Percentiles rank a stretch among this genome's conserved stretches.
Conservation (phyloP, 106 monocot species). For the Cymbidium sinense region DNA sequence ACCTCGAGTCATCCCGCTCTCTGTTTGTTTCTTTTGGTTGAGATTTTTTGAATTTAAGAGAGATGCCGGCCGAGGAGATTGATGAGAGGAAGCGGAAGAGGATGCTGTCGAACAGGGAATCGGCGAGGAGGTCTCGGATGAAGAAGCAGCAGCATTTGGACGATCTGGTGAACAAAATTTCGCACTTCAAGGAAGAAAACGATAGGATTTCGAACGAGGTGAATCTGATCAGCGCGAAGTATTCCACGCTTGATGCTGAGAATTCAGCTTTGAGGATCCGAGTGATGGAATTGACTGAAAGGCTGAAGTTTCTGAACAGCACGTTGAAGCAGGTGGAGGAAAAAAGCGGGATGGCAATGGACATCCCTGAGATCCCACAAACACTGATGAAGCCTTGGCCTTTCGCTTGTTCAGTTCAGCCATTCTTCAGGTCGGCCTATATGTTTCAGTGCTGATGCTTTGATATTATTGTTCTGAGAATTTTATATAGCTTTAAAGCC, state of each 20-base stretch:
- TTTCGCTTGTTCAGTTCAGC: slow-evolving; percentile 14
- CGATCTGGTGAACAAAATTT: slow-evolving; percentile 35
- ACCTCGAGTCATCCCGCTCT: background rate
- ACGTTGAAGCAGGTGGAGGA: slow-evolving; percentile 47
- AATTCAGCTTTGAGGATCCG: slow-evolving; percentile 47
- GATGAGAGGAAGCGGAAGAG: slow-evolving; percentile 66
- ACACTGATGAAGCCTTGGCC: slow-evolving; percentile 38
- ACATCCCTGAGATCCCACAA: slow-evolving; percentile 38
- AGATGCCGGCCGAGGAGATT: slow-evolving; percentile 26
- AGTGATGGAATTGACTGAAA: slow-evolving; percentile 42
- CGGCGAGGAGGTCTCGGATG: slow-evolving; percentile 68
- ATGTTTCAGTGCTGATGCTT: slow-evolving; percentile 16
- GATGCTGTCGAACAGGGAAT: slow-evolving; percentile 84
- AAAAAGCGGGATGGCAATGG: slow-evolving; percentile 45
- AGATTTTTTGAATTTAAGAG: background rate
- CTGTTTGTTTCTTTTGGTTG: background rate
- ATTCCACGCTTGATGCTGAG: slow-evolving; percentile 26
- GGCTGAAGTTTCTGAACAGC: slow-evolving; percentile 42
- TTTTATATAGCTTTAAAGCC: background rate
- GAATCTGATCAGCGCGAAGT: slow-evolving; percentile 21
- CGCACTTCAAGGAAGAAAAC: slow-evolving; percentile 48
- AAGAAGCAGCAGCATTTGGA: slow-evolving; percentile 74
- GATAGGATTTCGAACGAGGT: slow-evolving; percentile 31
- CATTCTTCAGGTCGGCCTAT: background rate
- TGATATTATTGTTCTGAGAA: background rate